phyloP scores from a whole-genome alignment of 2,329 filamentous ascomycete species.

The Camillea tinctor region DNA sequence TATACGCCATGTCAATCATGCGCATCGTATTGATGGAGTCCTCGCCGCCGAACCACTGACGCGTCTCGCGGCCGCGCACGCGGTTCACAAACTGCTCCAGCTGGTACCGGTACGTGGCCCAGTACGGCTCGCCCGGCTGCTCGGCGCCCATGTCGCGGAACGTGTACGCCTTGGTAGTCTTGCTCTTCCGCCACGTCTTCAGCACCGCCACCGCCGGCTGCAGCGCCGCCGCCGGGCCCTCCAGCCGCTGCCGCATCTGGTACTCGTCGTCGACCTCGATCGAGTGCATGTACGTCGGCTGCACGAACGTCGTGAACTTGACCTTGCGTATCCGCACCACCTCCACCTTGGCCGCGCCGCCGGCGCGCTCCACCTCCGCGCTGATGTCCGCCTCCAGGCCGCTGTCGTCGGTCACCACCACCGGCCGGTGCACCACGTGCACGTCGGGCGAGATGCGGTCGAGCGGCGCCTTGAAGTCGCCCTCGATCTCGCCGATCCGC shows the following conservation, averaged over 20 bases:
- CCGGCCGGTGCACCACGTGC: conserved; percentile 21
- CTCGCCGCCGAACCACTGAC: conserved; percentile 36
- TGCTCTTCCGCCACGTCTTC: conserved; percentile 24
- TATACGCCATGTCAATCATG: conserved; percentile 41
- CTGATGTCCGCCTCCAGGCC: neutral
- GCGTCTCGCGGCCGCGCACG: conserved; percentile 33
- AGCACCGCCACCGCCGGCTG: neutral
- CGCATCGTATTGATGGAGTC: conserved; percentile 39
- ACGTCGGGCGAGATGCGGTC: conserved; percentile 19
- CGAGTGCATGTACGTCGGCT: conserved; percentile 17
- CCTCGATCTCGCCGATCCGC: conserved; percentile 28
- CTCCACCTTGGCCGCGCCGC: conserved; percentile 17
- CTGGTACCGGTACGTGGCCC: conserved; percentile 40
- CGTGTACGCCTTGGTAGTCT: conserved; percentile 24
- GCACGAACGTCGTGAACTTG: conserved; percentile 21
- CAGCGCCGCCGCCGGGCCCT: neutral
- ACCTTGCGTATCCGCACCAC: conserved; percentile 24
- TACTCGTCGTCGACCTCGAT: conserved; percentile 29
- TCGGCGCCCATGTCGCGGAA: conserved; percentile 21
- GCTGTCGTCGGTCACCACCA: conserved; percentile 13
- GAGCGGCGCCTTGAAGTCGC: conserved; percentile 26
- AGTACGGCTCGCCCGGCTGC: conserved; percentile 31
- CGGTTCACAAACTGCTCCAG: conserved; percentile 41
- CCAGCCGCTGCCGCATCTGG: conserved; percentile 17
- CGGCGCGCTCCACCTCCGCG: conserved; percentile 13